Conservation (phyloP, 2,329 filamentous ascomycete species). For the Scortechinia acanthostroma region DNA sequence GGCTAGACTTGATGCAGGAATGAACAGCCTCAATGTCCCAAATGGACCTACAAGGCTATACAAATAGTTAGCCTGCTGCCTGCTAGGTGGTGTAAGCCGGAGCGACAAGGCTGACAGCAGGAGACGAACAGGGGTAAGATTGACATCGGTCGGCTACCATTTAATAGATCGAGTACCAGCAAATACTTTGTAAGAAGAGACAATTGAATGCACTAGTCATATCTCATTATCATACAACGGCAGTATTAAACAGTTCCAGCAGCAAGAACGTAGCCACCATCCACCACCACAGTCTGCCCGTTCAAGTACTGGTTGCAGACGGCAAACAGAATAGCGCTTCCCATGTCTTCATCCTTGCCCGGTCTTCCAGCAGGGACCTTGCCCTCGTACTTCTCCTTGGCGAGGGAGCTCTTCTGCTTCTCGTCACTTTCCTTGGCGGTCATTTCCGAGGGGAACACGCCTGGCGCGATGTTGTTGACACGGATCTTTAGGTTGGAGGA, state of each 20-base stretch:
- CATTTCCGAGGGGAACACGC: slow-evolving; percentile 68
- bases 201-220: too few relatives aligned
- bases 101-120: too few relatives aligned
- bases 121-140: too few relatives aligned
- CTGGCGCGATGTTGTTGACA: slow-evolving; percentile 62
- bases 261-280: slow-evolving; percentile 40
- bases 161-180: too few relatives aligned
- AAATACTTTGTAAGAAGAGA: too few relatives aligned
- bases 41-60: too few relatives aligned
- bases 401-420: slow-evolving; percentile 50
- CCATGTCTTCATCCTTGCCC: slow-evolving; percentile 52
- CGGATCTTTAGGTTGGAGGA: slow-evolving; percentile 43
- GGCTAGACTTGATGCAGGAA: too few relatives aligned
- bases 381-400: slow-evolving; percentile 50
- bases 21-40: too few relatives aligned
- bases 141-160: too few relatives aligned
- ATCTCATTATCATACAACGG: too few relatives aligned
- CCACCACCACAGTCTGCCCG: slow-evolving; percentile 32
- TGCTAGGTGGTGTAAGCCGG: too few relatives aligned
- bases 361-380: slow-evolving; percentile 40
- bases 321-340: slow-evolving; percentile 42
- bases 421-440: slow-evolving; percentile 52
- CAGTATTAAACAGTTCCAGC: slow-evolving; percentile 14
- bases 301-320: slow-evolving; percentile 31
- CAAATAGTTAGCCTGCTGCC: too few relatives aligned